Conservation (phyloP, 306 rosid species). For the Mimosa pudica region DNA sequence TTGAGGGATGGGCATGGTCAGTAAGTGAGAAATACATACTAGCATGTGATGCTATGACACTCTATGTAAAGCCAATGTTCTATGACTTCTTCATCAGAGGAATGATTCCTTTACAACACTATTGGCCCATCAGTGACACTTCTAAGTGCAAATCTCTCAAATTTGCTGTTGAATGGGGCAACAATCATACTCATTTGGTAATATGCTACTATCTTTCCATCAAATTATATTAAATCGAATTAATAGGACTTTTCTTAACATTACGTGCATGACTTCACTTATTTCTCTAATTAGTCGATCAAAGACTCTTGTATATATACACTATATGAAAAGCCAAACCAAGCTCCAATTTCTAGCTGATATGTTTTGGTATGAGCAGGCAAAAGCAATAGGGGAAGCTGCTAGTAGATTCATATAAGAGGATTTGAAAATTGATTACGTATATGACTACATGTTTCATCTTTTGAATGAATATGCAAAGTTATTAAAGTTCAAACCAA, state of each 20-base stretch:
- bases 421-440: conserved; percentile 62
- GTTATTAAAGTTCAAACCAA: conserved; percentile 66
- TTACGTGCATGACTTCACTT: too few species aligned
- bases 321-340: background rate
- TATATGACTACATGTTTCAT: conserved; percentile 87
- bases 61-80: conserved; percentile 52
- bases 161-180: conserved; percentile 92
- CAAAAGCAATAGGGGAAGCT: conserved; percentile 51
- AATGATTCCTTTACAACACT: conserved; percentile 71
- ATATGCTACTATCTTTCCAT: too few species aligned
- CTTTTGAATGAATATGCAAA: conserved; percentile 67
- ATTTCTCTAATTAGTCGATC: too few species aligned
- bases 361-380: conserved; percentile 41
- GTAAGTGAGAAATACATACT: conserved; percentile 90
- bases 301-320: too few species aligned
- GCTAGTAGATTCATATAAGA: conserved; percentile 60
- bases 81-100: conserved; percentile 73
- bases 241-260: too few species aligned
- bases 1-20: conserved; percentile 96
- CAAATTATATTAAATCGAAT: too few species aligned
- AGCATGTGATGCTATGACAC: conserved; percentile 72
- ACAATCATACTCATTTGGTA: conserved; percentile 46
- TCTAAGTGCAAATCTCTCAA: conserved; percentile 74
- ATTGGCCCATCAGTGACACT: conserved; percentile 77
- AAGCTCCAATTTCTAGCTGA: background rate